phyloP scores from a whole-genome alignment of 1,284 basidiomycete species.

The Entoloma clypeatum region DNA sequence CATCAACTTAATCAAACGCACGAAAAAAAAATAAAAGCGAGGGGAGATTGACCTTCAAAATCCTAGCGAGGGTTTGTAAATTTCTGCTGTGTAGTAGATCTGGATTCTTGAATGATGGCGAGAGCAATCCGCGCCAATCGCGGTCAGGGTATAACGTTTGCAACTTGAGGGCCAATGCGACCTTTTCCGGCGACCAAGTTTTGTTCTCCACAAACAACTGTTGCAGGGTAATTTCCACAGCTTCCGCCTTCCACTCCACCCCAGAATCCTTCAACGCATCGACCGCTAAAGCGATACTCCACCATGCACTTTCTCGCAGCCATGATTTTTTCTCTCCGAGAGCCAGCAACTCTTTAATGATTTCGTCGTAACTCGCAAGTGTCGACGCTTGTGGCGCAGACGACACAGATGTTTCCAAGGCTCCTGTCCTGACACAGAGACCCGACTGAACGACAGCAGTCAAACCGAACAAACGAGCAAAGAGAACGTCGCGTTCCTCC shows the following conservation, averaged over 20 bases:
- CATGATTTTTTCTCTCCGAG: conserved; percentile 86
- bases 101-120: conserved; percentile 74
- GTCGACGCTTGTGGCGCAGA: conserved; percentile 53
- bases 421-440: conserved; percentile 59
- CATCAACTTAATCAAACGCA: conserved; percentile 7
- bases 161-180: conserved; percentile 76
- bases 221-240: conserved; percentile 49
- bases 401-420: conserved; percentile 50
- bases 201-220: conserved; percentile 54
- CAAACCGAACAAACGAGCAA: conserved; percentile 91
- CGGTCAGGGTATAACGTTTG: conserved; percentile 56
- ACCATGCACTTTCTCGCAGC: conserved; percentile 91
- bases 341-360: conserved; percentile 61
- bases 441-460: conserved; percentile 81
- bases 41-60: conserved; percentile 63
- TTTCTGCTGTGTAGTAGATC: conserved; percentile 70
- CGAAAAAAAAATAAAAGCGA: conserved; percentile 3
- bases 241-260: conserved; percentile 73
- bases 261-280: conserved; percentile 55
- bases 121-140: conserved; percentile 68
- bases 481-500: conserved; percentile 90
- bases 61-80: conserved; percentile 67
- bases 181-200: conserved; percentile 83
- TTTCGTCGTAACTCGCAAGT: conserved; percentile 57
- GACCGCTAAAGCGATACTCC: conserved; percentile 68